Evolutionary conservation across 768 basidiomycete species (phyloP), one percentile per base, ranked within the genome.

Genomic region (Suillus tomentosus): DNA sequence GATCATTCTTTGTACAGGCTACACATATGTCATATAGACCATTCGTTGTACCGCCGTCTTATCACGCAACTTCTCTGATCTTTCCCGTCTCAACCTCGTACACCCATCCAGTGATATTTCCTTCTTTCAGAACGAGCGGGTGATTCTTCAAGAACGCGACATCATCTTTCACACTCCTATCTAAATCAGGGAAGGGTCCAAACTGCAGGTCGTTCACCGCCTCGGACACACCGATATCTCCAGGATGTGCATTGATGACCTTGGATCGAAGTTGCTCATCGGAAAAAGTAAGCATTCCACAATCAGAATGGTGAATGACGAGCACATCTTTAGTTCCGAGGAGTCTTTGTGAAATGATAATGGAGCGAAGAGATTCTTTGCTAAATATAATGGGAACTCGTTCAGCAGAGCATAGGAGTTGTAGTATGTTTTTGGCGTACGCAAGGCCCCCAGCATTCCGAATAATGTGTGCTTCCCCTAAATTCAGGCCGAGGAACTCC

Each of bases 391-490:
- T 2, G 39, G 37, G 53, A 39, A 27, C 24, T 58, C 11, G 6
- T 43, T 57, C 60, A 53, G 31, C 36, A 56, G 22, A 37, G 31
- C 19, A 22, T 14, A 60, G 19, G 27, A n/a, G 5, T 19, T 31
- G 40, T 11, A 24, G 4, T 37, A 43, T 47, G 13, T 10, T 39
- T 24, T 48, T 8, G 2, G 81, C 85, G 37, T 74, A 88, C 87
- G 83, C 87, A 65, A 77, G 72, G 27, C 88, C 87, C 36, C 89
- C 89, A n/a, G 87, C 89, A 72, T 91, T 92, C 24, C 90, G 82
- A 65, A 91, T 89, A 59, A 91, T 79, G 74, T 90, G 88, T 3
- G 88, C 87, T 57, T 89, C 88, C 53, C 90, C 90, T 40, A 88
- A 81, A 19, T 85, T 76, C 60, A 89, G 79, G 17, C 87, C 88